A percentile compares a stretch with the other conserved stretches of the same genome.
phyloP scores from a whole-genome alignment of 2,329 filamentous ascomycete genomes.

The Paraconiothyrium brasiliense region DNA sequence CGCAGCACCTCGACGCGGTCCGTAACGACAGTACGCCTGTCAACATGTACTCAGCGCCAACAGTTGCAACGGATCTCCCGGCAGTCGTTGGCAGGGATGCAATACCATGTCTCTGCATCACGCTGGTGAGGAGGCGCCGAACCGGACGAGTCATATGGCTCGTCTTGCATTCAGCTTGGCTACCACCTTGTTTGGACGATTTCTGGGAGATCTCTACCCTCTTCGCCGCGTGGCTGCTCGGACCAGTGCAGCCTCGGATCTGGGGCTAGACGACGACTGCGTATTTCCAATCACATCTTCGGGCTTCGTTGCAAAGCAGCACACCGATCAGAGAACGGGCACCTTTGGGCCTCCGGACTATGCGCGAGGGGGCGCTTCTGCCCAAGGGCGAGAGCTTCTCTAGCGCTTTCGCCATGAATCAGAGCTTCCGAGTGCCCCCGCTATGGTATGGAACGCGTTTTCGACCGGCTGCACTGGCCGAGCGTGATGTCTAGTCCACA shows the following conservation, averaged over 20 bases:
- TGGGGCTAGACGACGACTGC: constrained; percentile 6
- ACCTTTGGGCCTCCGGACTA: not conserved
- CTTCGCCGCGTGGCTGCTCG: constrained; percentile 31
- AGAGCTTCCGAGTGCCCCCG: not conserved
- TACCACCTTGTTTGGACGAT: constrained; percentile 15
- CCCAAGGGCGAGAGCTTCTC: constrained; percentile 1
- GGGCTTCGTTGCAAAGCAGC: not conserved
- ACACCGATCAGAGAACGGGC: constrained; percentile 9
- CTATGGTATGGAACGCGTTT: not conserved
- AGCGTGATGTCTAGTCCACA: not conserved
- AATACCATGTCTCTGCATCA: constrained; percentile 9
- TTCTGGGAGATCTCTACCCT: constrained; percentile 28
- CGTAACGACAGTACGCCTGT: constrained; percentile 1
- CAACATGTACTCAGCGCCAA: constrained; percentile 1
- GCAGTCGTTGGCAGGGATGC: constrained; percentile 9
- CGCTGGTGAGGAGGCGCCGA: not conserved
- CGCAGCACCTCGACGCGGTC: constrained; percentile 1
- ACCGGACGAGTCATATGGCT: constrained; percentile 22
- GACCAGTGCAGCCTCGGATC: constrained; percentile 21
- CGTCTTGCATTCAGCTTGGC: constrained; percentile 33
- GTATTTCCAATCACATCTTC: constrained; percentile 7
- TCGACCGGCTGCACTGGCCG: constrained; percentile 1
- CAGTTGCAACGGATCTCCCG: constrained; percentile 13
- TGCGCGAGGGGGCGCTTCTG: not conserved
- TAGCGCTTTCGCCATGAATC: not conserved